Evolutionary conservation across 2,329 filamentous ascomycete species (phyloP).

Genomic region (Fusarium sp.): DNA sequence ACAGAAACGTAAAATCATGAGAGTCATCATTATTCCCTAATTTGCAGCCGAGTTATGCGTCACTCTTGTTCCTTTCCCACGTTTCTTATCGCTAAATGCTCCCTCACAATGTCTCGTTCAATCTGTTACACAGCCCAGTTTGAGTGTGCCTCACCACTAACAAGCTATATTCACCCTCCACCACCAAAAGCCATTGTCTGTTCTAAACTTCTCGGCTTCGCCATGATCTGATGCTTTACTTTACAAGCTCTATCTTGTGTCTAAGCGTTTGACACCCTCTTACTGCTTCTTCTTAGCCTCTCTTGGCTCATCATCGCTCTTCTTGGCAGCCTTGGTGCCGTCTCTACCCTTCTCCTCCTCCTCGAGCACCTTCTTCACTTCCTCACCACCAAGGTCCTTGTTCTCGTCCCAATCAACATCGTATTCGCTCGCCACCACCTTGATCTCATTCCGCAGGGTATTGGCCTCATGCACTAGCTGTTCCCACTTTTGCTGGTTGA

Average conservation of each 20-base stretch:
- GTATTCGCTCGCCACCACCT: conserved; percentile 81
- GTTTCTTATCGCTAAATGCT: conserved; percentile 26
- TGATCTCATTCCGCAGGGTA: conserved; percentile 77
- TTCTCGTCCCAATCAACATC: conserved; percentile 89
- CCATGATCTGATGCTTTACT: conserved; percentile 30
- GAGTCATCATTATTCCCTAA: neutral
- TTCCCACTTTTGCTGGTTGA: conserved; percentile 81
- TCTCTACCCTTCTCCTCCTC: conserved; percentile 56
- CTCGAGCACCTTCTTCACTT: conserved; percentile 65
- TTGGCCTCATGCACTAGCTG: conserved; percentile 81
- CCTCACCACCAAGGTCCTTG: conserved; percentile 73
- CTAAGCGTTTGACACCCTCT: neutral
- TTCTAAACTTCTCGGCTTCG: conserved; percentile 14
- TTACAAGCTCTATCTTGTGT: neutral
- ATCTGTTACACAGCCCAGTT: conserved; percentile 1
- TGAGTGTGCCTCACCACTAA: conserved; percentile 5
- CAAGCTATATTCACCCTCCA: conserved; percentile 4
- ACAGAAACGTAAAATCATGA: neutral
- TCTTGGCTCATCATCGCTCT: conserved; percentile 47
- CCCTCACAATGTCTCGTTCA: conserved; percentile 1
- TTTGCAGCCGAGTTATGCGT: neutral
- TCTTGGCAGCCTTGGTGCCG: conserved; percentile 49
- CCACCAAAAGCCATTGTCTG: conserved; percentile 2
- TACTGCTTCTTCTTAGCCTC: conserved; percentile 40
- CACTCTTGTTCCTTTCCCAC: neutral